Evolutionary conservation across 352 stramenopile species (phyloP).

Genomic region (Peronospora belbahrii): DNA sequence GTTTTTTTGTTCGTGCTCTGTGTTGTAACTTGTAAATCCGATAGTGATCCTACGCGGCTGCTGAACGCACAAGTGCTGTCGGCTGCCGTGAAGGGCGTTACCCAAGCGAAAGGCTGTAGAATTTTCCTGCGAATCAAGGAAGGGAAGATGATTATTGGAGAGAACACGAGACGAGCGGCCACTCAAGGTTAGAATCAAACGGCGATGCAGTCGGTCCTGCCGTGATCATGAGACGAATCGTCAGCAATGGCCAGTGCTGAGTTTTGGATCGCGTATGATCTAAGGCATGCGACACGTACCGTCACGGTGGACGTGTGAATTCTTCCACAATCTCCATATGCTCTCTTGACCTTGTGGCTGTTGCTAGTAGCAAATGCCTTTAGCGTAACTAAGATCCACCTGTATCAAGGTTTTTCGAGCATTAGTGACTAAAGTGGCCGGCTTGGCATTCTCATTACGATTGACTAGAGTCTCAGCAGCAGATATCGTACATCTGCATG

Average conservation of each 20-base stretch:
- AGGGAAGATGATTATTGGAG: background rate
- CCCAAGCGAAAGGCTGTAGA: constrained; percentile 13
- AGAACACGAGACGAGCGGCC: background rate
- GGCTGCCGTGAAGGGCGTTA: background rate
- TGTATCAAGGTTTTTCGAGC: constrained; percentile 1
- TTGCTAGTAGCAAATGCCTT: background rate
- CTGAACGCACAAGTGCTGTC: background rate
- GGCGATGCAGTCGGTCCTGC: constrained; percentile 2
- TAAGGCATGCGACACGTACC: background rate
- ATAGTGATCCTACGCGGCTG: constrained; percentile 9
- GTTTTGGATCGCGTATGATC: constrained; percentile 3
- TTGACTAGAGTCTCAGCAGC: background rate
- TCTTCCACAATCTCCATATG: constrained; percentile 16
- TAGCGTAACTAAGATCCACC: too few species aligned
- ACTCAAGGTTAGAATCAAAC: background rate
- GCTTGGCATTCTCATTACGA: background rate
- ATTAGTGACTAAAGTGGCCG: background rate
- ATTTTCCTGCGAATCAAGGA: constrained; percentile 11
- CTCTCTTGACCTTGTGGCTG: constrained; percentile 1
- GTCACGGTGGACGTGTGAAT: constrained; percentile 2
- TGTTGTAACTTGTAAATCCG: constrained; percentile 11
- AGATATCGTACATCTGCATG: too few species aligned
- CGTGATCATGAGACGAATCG: constrained; percentile 4
- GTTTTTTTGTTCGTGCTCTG: background rate
- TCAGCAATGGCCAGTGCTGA: constrained; percentile 6